phyloP scores from a whole-genome alignment of 805 yeast genomes.

The Millerago galiae region DNA sequence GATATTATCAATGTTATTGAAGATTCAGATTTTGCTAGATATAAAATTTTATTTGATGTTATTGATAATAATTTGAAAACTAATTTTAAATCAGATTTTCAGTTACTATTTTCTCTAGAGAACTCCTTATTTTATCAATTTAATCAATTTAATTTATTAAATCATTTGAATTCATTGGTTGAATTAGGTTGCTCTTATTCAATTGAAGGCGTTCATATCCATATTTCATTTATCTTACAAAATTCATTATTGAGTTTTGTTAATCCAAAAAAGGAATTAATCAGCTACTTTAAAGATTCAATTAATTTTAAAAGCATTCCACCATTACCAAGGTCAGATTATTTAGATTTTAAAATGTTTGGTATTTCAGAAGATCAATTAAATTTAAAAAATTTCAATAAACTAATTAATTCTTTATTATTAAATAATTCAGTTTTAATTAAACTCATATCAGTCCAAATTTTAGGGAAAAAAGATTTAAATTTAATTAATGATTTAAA shows the following conservation, averaged over 20 bases:
- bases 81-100: conserved; percentile 16
- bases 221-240: conserved; percentile 13
- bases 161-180: conserved; percentile 12
- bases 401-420: conserved; percentile 11
- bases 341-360: conserved; percentile 11
- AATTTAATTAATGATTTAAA: conserved; percentile 5
- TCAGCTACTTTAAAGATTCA: conserved; percentile 4
- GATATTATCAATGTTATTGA: conserved; percentile 15
- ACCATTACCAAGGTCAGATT: conserved; percentile 23
- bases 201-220: conserved; percentile 15
- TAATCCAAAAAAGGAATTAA: conserved; percentile 12
- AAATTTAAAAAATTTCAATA: conserved; percentile 12
- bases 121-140: conserved; percentile 4
- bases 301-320: conserved; percentile 17
- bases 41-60: conserved; percentile 20
- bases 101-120: conserved; percentile 12
- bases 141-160: conserved; percentile 9
- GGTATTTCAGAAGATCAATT: conserved; percentile 8
- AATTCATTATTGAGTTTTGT: conserved; percentile 9
- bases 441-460: conserved; percentile 7
- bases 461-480: conserved; percentile 2
- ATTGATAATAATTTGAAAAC: conserved; percentile 21
- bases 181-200: conserved; percentile 18
- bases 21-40: conserved; percentile 15
- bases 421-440: conserved; percentile 8